Conservation (phyloP, 176 grass and related monocot genomes). For the Oropetium thomaeum region DNA sequence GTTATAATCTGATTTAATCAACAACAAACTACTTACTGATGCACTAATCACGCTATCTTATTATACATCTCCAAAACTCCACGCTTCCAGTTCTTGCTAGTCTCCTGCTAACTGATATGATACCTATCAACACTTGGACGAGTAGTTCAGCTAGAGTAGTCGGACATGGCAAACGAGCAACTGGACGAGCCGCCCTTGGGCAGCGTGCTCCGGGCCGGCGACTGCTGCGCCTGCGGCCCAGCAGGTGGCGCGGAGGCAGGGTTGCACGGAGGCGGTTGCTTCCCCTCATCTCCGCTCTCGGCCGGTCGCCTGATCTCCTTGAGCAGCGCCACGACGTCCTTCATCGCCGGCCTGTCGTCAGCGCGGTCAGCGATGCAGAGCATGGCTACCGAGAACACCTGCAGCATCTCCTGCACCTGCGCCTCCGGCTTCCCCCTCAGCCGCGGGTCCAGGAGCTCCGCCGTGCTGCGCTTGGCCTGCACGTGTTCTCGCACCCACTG, state of each 20-base stretch:
- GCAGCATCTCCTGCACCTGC: constrained; percentile 82
- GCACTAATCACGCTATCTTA: constrained; percentile 39
- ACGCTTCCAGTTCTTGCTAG: not conserved
- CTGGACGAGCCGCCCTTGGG: constrained; percentile 61
- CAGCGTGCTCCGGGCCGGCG: constrained; percentile 25
- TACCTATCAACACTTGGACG: constrained; percentile 24
- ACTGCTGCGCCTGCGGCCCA: constrained; percentile 10
- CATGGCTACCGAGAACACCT: constrained; percentile 60
- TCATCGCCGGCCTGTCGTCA: constrained; percentile 81
- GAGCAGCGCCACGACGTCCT: constrained; percentile 74
- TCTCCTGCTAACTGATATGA: not conserved
- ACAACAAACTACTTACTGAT: constrained; percentile 23
- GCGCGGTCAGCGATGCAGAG: constrained; percentile 69
- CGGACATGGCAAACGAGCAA: constrained; percentile 88
- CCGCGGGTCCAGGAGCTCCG: constrained; percentile 67
- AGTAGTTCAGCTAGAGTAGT: constrained; percentile 61
- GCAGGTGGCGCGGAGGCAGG: not conserved
- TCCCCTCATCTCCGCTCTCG: constrained; percentile 27
- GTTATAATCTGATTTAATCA: constrained; percentile 26
- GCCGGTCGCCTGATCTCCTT: constrained; percentile 65
- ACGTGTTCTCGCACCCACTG: constrained; percentile 87
- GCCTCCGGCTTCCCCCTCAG: constrained; percentile 60
- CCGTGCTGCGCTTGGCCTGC: constrained; percentile 40
- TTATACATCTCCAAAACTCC: constrained; percentile 24
- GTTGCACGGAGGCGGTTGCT: constrained; percentile 1